Percentiles rank a stretch among this genome's conserved stretches.
phyloP scores from a whole-genome alignment of 2,329 filamentous ascomycete genomes.

The Teratosphaeria pseudoeucalypti region DNA sequence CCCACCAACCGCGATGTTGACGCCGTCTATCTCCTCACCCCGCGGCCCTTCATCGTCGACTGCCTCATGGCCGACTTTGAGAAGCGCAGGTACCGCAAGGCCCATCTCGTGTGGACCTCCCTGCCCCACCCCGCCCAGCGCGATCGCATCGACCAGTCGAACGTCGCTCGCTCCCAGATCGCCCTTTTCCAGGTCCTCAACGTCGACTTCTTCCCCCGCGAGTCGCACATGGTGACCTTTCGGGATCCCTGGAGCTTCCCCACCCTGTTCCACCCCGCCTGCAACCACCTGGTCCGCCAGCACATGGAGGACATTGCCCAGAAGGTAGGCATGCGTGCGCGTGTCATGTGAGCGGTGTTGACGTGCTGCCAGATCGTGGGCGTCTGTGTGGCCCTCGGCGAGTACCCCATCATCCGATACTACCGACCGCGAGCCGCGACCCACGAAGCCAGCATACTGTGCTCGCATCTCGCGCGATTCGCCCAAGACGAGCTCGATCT shows the following conservation, averaged over 20 bases:
- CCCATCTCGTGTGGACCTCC: slow-evolving; percentile 77
- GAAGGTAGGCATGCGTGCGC: slow-evolving; percentile 49
- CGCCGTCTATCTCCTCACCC: slow-evolving; percentile 83
- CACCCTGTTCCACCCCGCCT: slow-evolving; percentile 78
- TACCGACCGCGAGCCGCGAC: slow-evolving; percentile 64
- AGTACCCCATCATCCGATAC: slow-evolving; percentile 88
- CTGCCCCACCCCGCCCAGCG: slow-evolving; percentile 60
- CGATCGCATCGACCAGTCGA: slow-evolving; percentile 63
- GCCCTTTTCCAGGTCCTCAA: slow-evolving; percentile 73
- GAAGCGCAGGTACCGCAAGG: slow-evolving; percentile 65
- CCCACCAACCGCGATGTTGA: slow-evolving; percentile 82
- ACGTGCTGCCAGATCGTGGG: slow-evolving; percentile 56
- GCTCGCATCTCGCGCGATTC: slow-evolving; percentile 78
- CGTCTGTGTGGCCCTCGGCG: slow-evolving; percentile 82
- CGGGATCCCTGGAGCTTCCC: slow-evolving; percentile 94
- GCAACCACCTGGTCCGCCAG: slow-evolving; percentile 69
- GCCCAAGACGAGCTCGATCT: slow-evolving; percentile 84
- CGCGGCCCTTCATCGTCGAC: slow-evolving; percentile 79
- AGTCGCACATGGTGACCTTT: slow-evolving; percentile 86
- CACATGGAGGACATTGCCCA: slow-evolving; percentile 81
- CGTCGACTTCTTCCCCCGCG: slow-evolving; percentile 80
- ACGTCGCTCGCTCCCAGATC: slow-evolving; percentile 60
- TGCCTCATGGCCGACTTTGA: slow-evolving; percentile 91
- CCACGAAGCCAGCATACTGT: slow-evolving; percentile 82
- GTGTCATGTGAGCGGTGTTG: not conserved